Evolutionary conservation across 2,329 filamentous ascomycete genomes (phyloP), one percentile per base, ranked within the genome.

Genomic region (Colletotrichum scovillei): DNA sequence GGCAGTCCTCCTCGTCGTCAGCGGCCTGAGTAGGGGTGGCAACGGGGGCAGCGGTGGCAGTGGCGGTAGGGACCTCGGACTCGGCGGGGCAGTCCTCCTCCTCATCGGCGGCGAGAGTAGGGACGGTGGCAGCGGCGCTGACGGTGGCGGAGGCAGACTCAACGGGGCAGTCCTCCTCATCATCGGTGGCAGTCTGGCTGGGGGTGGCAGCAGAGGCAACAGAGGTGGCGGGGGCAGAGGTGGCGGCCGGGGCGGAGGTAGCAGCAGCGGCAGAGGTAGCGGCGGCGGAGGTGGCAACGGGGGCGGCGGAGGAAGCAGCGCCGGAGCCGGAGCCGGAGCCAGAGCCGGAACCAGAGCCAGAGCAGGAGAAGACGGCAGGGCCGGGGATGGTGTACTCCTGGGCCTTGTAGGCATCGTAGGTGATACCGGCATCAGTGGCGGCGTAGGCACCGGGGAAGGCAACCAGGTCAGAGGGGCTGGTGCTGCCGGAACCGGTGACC

Each of bases 361-460:
- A 62, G 62, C 87, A 89, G 19, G 78, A 83, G 75, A 88, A 88
- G 3, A 88, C 79, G 1, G 82, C 78, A 46, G 87, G 87, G 0
- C 87, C 86, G 0, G 87, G 86, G 57, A 88, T 83, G 3, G 78
- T 84, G 74, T 89, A 88, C 5, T 80, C 78, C 63, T 78, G 71
- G 4, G 84, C 82, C 77, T 85, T 82, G 78, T 88, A 88, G 46
- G 85, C 81, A 78, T 88, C 83, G 73, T 85, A 87, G 14, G 83
- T 85, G 63, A 89, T 84, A 0, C 87, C 87, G 0, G 86, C 77
- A 71, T 88, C 86, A 22, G 79, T 80, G 5, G 76, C 78, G 77
- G 83, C 84, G 75, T 89, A 88, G 2, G 85, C 86, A 16, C 87
- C 87, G 0, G 87, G 87, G 79, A 88, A 87, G 1, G 82, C 76